These are phyloP conservation scores for Nephelium lappaceum DNA, from an alignment of 345 rosid genomes.

Conservation along the genomic window DNA sequence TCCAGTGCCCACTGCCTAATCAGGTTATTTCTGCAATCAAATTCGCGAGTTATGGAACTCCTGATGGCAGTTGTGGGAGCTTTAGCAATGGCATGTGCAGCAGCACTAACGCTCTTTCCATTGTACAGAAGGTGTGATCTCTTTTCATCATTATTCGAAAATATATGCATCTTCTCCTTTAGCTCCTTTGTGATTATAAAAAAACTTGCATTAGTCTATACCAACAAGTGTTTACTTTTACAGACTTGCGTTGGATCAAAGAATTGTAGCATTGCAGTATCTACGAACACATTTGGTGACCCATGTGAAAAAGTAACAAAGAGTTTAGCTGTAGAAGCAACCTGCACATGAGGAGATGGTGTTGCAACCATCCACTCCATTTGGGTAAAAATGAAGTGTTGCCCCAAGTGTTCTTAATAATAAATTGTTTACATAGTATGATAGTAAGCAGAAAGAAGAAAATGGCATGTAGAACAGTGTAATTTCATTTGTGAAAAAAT, in stretches of 20 bases:
- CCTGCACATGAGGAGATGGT: conserved; percentile 52
- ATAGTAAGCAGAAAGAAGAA: neutral
- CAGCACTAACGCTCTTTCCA: conserved; percentile 55
- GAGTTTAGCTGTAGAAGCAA: conserved; percentile 92
- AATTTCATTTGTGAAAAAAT: neutral
- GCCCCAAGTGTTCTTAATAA: conserved; percentile 13
- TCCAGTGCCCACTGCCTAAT: conserved; percentile 60
- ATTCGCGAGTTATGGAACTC: conserved; percentile 90
- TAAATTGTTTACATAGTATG: neutral
- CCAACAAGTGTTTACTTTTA: conserved; percentile 4
- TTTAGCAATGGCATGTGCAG: conserved; percentile 68
- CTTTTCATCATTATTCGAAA: neutral
- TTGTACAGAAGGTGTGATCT: conserved; percentile 59
- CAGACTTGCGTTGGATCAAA: conserved; percentile 87
- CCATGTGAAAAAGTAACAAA: conserved; percentile 68
- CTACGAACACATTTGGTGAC: conserved; percentile 67
- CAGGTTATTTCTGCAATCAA: conserved; percentile 77
- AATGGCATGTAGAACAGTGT: neutral
- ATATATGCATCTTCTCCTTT: neutral
- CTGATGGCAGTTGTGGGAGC: conserved; percentile 73
- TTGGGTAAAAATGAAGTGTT: too few relatives aligned
- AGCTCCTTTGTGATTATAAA: too few relatives aligned
- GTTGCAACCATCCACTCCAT: conserved; percentile 16
- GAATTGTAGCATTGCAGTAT: conserved; percentile 68
- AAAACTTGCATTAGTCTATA: too few relatives aligned